Conservation (phyloP, 2,329 filamentous ascomycete genomes). For the Arachnopeziza araneosa region DNA sequence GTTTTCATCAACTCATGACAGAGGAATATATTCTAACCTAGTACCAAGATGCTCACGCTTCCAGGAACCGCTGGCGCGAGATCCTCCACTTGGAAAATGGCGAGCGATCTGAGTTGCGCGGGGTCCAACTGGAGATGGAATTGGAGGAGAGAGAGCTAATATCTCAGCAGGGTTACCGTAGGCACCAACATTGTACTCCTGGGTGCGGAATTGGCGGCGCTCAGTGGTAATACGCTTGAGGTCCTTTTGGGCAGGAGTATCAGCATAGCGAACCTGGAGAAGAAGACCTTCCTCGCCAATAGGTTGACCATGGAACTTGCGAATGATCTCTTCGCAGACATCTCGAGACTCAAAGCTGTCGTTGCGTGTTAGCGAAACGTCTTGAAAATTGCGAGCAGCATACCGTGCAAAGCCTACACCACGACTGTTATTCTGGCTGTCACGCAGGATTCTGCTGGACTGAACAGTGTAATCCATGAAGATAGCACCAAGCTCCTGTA, state of each 20-base stretch:
- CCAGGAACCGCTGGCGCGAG: conserved; percentile 28
- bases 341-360: conserved; percentile 82
- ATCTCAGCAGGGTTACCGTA: conserved; percentile 47
- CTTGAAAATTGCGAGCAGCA: conserved; percentile 22
- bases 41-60: conserved; percentile 26
- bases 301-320: conserved; percentile 73
- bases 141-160: conserved; percentile 49
- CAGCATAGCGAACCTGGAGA: conserved; percentile 92
- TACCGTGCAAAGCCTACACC: conserved; percentile 97
- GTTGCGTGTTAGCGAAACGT: conserved; percentile 15
- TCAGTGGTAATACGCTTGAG: conserved; percentile 95
- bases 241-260: conserved; percentile 93
- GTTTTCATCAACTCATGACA: background rate
- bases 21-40: conserved; percentile 15
- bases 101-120: conserved; percentile 28
- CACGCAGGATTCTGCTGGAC: conserved; percentile 91
- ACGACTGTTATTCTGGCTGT: conserved; percentile 86
- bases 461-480: conserved; percentile 78
- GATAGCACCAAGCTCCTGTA: conserved; percentile 67
- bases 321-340: conserved; percentile 84
- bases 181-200: conserved; percentile 80
- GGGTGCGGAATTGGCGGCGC: conserved; percentile 89
- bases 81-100: conserved; percentile 22
- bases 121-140: conserved; percentile 30
- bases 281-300: conserved; percentile 75